These are phyloP conservation scores for Metarhizium rileyi DNA, from an alignment of 2,329 filamentous ascomycete genomes.

Conservation along the genomic window DNA sequence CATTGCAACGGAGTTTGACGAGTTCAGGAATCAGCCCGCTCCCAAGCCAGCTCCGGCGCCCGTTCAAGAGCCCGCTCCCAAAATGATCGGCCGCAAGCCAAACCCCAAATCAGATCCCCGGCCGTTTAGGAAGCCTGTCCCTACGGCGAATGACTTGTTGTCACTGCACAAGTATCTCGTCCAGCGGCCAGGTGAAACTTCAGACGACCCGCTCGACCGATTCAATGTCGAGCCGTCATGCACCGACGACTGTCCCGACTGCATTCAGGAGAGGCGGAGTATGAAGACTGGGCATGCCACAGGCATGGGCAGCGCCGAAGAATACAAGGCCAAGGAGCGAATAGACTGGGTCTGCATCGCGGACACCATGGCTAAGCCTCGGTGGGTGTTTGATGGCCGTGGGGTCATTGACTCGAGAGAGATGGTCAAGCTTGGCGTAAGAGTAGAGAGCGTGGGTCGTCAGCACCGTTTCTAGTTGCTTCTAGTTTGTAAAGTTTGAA, in stretches of 20 bases:
- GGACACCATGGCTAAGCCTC: conserved; percentile 39
- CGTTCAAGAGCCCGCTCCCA: conserved; percentile 17
- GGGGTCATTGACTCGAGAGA: conserved; percentile 39
- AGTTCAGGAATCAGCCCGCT: conserved; percentile 37
- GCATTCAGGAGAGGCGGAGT: conserved; percentile 30
- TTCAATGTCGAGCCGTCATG: conserved; percentile 37
- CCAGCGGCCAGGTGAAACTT: conserved; percentile 18
- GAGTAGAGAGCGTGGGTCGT: conserved; percentile 43
- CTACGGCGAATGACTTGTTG: conserved; percentile 36
- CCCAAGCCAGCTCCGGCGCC: conserved; percentile 19
- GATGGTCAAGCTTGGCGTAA: conserved; percentile 40
- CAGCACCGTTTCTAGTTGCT: conserved; percentile 32
- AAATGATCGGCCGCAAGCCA: conserved; percentile 26
- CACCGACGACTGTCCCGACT: conserved; percentile 38
- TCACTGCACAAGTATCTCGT: conserved; percentile 37
- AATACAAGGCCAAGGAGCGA: conserved; percentile 36
- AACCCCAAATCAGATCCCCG: conserved; percentile 35
- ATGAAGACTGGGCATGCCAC: conserved; percentile 29
- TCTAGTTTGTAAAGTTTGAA: conserved; percentile 18
- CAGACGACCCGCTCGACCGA: conserved; percentile 35
- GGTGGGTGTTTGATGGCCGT: conserved; percentile 48
- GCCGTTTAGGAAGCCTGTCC: conserved; percentile 28
- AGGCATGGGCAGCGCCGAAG: conserved; percentile 32
- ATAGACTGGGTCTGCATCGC: conserved; percentile 44
- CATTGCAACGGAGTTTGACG: conserved; percentile 47